Evolutionary conservation across 2,329 filamentous ascomycete species (phyloP).

Genomic region (Pyrenochaeta sp.): DNA sequence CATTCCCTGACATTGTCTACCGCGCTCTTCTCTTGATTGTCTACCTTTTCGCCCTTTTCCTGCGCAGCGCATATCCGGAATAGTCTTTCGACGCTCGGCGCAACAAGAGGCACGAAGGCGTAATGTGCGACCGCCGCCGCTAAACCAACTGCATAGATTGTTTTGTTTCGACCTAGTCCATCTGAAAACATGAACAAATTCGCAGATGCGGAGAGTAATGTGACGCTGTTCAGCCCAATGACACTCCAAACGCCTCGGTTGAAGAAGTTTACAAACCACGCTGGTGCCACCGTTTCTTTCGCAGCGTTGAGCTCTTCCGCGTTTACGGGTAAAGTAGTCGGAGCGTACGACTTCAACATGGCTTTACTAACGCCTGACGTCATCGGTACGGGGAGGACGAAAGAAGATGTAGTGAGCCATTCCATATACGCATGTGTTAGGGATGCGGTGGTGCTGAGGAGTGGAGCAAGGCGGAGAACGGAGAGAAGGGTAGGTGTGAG

Average conservation of each 20-base stretch:
- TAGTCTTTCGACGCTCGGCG: conserved; percentile 18
- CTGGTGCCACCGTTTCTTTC: conserved; percentile 20
- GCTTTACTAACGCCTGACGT: conserved; percentile 2
- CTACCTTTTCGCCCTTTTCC: background rate
- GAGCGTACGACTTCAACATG: conserved; percentile 2
- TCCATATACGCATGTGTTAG: conserved; percentile 41
- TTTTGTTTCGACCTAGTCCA: conserved; percentile 6
- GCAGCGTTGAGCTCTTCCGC: conserved; percentile 10
- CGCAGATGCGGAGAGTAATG: conserved; percentile 12
- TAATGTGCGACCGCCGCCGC: conserved; percentile 30
- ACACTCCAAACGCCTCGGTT: conserved; percentile 28
- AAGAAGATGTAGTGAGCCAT: conserved; percentile 29
- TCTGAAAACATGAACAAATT: conserved; percentile 21
- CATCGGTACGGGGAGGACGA: conserved; percentile 20
- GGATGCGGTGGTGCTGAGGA: conserved; percentile 32
- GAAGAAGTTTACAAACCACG: conserved; percentile 32
- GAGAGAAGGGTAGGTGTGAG: conserved; percentile 15
- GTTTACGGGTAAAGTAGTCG: background rate
- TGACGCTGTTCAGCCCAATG: conserved; percentile 28
- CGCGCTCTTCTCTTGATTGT: conserved; percentile 4
- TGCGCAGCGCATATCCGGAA: conserved; percentile 19
- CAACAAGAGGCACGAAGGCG: conserved; percentile 29
- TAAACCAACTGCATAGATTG: conserved; percentile 21
- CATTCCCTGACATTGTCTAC: conserved; percentile 24
- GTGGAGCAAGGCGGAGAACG: conserved; percentile 31